Conservation (phyloP, 2,329 filamentous ascomycete species). For the Penicillium sp. region DNA sequence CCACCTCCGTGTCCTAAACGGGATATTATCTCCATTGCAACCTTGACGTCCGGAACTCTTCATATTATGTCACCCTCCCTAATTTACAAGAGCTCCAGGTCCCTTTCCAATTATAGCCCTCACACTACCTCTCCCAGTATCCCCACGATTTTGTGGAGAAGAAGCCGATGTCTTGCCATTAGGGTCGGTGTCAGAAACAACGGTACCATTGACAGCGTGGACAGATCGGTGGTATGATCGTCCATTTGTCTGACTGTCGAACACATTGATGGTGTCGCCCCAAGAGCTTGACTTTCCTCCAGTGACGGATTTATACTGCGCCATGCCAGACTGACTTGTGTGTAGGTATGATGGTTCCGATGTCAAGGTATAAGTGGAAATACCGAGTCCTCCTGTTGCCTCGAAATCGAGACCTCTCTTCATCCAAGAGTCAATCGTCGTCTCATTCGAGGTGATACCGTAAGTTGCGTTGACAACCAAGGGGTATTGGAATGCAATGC, state of each 20-base stretch:
- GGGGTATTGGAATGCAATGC: constrained; percentile 58
- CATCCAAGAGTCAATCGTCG: constrained; percentile 52
- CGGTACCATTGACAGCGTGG: constrained; percentile 29
- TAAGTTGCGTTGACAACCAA: constrained; percentile 58
- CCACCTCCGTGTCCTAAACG: background rate
- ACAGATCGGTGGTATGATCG: constrained; percentile 24
- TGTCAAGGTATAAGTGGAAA: constrained; percentile 62
- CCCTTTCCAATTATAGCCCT: background rate
- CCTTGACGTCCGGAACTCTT: no score
- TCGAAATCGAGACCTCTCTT: constrained; percentile 50
- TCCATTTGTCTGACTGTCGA: constrained; percentile 25
- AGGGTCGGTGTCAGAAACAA: constrained; percentile 21
- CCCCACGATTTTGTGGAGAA: background rate
- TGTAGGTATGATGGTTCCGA: constrained; percentile 27
- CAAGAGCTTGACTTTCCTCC: constrained; percentile 27
- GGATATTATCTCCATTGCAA: background rate
- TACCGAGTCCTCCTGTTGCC: constrained; percentile 43
- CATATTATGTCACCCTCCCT: background rate
- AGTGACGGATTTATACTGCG: constrained; percentile 26
- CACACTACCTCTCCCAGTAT: background rate
- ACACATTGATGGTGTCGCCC: constrained; percentile 32
- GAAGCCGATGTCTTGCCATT: background rate
- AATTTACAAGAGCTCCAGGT: background rate
- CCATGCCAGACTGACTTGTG: constrained; percentile 33
- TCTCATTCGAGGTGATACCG: constrained; percentile 43